Conservation (phyloP, 2,329 filamentous ascomycete species). For the Sarocladiaceae sp. region DNA sequence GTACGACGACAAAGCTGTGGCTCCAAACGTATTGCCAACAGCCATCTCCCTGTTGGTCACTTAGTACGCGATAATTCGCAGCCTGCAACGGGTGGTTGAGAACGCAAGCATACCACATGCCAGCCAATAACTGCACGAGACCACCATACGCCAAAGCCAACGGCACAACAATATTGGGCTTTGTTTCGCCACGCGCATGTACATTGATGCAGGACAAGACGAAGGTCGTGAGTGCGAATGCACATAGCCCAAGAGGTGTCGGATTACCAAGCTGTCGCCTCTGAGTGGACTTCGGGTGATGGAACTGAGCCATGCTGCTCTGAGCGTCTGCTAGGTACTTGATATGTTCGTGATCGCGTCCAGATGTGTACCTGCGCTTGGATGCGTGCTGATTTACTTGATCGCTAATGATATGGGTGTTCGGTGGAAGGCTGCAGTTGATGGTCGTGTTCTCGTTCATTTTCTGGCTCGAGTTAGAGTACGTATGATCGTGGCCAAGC, state of each 20-base stretch:
- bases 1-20: conserved; percentile 73
- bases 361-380: no score
- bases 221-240: conserved; percentile 79
- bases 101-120: conserved; percentile 76
- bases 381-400: no score
- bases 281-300: conserved; percentile 52
- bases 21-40: conserved; percentile 81
- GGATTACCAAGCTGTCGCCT: conserved; percentile 74
- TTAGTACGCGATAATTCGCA: no score
- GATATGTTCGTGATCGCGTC: no score
- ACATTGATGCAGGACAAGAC: conserved; percentile 71
- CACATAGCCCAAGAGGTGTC: conserved; percentile 67
- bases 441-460: no score
- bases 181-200: conserved; percentile 50
- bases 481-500: no score
- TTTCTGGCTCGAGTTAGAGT: no score
- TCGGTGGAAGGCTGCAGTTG: no score
- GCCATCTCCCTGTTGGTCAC: conserved; percentile 92
- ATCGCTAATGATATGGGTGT: no score
- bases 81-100: background rate
- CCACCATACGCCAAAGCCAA: conserved; percentile 71
- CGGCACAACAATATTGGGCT: conserved; percentile 61
- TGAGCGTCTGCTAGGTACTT: background rate
- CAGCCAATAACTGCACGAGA: conserved; percentile 70
- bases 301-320: conserved; percentile 16